Base-by-base conservation (phyloP, 768 basidiomycete species). In the Cyclocybe cylindracea region DNA sequence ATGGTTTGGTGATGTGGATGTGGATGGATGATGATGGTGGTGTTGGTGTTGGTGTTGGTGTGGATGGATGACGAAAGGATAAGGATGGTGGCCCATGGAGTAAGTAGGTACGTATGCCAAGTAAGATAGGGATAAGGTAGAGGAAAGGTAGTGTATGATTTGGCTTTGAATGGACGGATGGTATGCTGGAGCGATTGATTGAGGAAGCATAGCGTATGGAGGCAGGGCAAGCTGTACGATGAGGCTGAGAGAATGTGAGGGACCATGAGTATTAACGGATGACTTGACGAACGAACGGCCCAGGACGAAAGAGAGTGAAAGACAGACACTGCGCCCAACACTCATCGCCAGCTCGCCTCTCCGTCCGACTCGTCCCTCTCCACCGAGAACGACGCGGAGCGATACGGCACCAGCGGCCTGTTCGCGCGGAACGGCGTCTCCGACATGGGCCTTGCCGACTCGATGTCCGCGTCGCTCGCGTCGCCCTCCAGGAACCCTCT, bases 381-480 rank as follows among this genome's bases (percentile, higher is more conserved):
- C 44, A 52, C 55, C 41, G 53, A 48, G n/a, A 60, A 55, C 5
- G 24, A 24, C 24, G 24, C 24, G 24, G 64, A 65, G 40, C 59
- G 62, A 35, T 61, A 58, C 33, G 65, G 61, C 44, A 68, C 61
- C 40, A 66, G 61, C 45, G 67, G 66, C 61, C 52, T 64, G 64
- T 43, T 68, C 62, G 48, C 48, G 42, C 70, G 68, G 58, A 75
- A 77, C 19, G 78, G 75, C 3, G 74, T 72, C 60, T 84, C 80
- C 42, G 72, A 66, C 83, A 84, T 84, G 46, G 66, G 44, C 39
- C 63, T 69, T 44, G 59, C 68, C 47, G 24, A 24, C 60, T 59
- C 38, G 52, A 54, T 33, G 61, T 76, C 76, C 11, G 70, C 53
- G 53, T 71, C 74, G 44, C 61, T 66, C 61, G 53, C 56, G 59